Base-by-base conservation (phyloP, 2,329 filamentous ascomycete genomes). In the Pyrenophora graminea region DNA sequence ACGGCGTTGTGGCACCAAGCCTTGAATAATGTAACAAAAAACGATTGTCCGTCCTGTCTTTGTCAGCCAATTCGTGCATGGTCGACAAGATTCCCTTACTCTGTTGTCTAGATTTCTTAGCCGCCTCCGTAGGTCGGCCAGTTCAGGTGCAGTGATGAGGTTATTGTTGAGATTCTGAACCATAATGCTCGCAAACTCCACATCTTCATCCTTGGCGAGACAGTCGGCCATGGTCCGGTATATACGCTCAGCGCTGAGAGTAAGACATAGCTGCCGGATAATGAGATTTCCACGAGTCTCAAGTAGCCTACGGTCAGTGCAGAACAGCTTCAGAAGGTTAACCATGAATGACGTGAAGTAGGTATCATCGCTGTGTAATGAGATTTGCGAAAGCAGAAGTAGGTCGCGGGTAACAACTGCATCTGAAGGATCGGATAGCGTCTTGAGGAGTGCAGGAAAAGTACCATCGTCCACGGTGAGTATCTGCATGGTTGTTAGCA, bases 331-430 rank as follows among this genome's bases (percentile, higher is more conserved):
- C 37, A 99, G 79, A 8, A 99, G 79, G 68, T 96, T 96, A 54
- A 97, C 89, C 94, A 99, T 99, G 72, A 99, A 99, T 19, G 93
- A 96, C 1, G 90, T 88, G 70, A 99, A 99, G 74, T 97, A 97
- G 59, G 92, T 91, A 68, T 99, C 94, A 66, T 97, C 94, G 68
- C 91, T 97, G 64, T 97, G 96, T 59, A 89, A 86, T 2, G 93
- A 97, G 47, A 99, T 97, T 62, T 99, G 94, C 0, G 93, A 97
- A 2, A 99, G 81, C 13, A 99, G 80, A 58, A 97, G 90, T 25
- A 99, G 77, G 71, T 99, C 94, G 63, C 94, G 90, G 4, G 91
- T 97, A 1, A 99, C 95, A 6, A 99, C 94, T 15, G 91, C 90
- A 71, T 99, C 94, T 6, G 93, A 90, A 6, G 93, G 91, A 72